These are phyloP conservation scores for Epichloe hybrida DNA, from an alignment of 2,329 filamentous ascomycete species.

Conservation along the genomic window DNA sequence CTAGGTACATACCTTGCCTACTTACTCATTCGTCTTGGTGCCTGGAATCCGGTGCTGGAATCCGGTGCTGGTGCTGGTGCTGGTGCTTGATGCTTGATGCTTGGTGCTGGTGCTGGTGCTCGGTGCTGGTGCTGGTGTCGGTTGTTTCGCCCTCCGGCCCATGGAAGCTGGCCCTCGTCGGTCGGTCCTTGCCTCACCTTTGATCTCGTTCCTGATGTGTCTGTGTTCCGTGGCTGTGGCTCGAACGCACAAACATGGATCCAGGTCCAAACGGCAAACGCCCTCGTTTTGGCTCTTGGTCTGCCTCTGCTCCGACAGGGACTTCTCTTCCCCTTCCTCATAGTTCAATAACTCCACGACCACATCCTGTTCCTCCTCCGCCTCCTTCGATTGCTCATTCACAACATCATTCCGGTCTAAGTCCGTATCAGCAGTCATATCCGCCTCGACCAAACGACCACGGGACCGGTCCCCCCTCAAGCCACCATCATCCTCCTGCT, in stretches of 20 bases:
- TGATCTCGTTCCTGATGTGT: slow-evolving; percentile 21
- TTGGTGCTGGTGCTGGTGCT: too few relatives aligned
- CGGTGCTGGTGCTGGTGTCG: slow-evolving; percentile 4
- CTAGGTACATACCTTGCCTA: background rate
- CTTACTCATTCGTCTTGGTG: background rate
- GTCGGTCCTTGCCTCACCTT: too few relatives aligned
- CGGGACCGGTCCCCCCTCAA: slow-evolving; percentile 12
- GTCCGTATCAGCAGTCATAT: slow-evolving; percentile 29
- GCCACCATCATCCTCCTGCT: background rate
- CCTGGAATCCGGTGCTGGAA: too few relatives aligned
- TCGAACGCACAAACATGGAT: slow-evolving; percentile 42
- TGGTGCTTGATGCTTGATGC: too few relatives aligned
- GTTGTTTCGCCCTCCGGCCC: slow-evolving; percentile 11
- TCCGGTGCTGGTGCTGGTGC: too few relatives aligned
- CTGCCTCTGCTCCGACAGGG: slow-evolving; percentile 33
- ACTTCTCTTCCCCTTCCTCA: slow-evolving; percentile 34
- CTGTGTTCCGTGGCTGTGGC: slow-evolving; percentile 16
- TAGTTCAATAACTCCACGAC: slow-evolving; percentile 17
- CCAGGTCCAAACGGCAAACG: slow-evolving; percentile 44
- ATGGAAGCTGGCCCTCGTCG: slow-evolving; percentile 12
- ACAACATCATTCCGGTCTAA: slow-evolving; percentile 16
- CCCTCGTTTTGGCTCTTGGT: slow-evolving; percentile 39
- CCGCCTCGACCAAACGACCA: slow-evolving; percentile 20
- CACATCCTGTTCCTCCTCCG: slow-evolving; percentile 9
- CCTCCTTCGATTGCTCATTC: slow-evolving; percentile 10